Percentiles rank a stretch among this genome's conserved stretches.
Conservation (phyloP, 2,329 filamentous ascomycete species). For the Myriangium duriaei region DNA sequence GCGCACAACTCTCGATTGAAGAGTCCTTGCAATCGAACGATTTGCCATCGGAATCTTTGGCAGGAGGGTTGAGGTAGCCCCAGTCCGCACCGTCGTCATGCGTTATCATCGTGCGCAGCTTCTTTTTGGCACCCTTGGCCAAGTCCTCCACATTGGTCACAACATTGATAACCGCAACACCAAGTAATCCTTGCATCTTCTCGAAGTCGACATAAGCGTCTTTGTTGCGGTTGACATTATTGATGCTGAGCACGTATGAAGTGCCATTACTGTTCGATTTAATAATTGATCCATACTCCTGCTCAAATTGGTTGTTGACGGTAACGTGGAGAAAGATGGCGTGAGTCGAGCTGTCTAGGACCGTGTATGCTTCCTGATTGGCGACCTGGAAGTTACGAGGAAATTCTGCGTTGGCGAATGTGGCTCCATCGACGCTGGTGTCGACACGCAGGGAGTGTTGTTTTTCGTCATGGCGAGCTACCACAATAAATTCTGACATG, state of each 20-base stretch:
- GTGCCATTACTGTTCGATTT: conserved; percentile 99
- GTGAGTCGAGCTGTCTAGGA: conserved; percentile 88
- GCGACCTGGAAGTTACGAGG: conserved; percentile 71
- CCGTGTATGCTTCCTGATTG: conserved; percentile 75
- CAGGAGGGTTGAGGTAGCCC: conserved; percentile 62
- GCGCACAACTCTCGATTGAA: conserved; percentile 54
- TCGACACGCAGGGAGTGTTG: conserved; percentile 60
- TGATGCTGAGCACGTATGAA: conserved; percentile 75
- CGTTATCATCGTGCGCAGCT: conserved; percentile 79
- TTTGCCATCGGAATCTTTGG: conserved; percentile 57
- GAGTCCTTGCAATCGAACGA: conserved; percentile 54
- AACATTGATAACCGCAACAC: conserved; percentile 75
- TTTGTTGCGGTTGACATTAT: conserved; percentile 68
- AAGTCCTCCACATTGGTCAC: conserved; percentile 61
- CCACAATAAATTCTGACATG: conserved; percentile 93
- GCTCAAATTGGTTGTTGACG: conserved; percentile 51
- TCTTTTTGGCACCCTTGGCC: conserved; percentile 55
- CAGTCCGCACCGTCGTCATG: conserved; percentile 93
- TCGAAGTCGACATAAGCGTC: conserved; percentile 85
- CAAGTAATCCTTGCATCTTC: conserved; percentile 84
- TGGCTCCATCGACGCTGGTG: conserved; percentile 71
- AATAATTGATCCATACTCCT: conserved; percentile 72
- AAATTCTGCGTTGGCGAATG: conserved; percentile 74
- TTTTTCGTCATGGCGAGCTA: conserved; percentile 58
- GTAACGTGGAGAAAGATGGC: conserved; percentile 90